A percentile compares a stretch with the other conserved stretches of the same genome.
These are phyloP conservation scores for Coemansia sp. DNA, from an alignment of 192 early-diverging fungal species.

Conservation along the genomic window DNA sequence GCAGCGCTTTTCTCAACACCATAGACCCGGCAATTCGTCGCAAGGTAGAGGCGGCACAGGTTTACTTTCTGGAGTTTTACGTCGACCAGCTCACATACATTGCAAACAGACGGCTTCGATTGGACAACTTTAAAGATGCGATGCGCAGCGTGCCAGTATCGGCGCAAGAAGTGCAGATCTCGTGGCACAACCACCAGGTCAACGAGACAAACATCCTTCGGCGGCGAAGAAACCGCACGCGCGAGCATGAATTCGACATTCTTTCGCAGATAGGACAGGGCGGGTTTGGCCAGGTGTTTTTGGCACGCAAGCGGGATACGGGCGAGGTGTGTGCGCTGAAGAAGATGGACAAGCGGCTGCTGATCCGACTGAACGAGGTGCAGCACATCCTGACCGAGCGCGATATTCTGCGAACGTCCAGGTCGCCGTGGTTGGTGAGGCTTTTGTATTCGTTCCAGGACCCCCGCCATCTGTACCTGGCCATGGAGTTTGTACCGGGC, in stretches of 20 bases:
- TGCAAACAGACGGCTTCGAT: slow-evolving; percentile 61
- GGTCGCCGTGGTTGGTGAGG: slow-evolving; percentile 82
- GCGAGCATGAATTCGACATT: slow-evolving; percentile 66
- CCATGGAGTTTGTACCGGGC: slow-evolving; percentile 69
- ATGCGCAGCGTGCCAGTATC: slow-evolving; percentile 45
- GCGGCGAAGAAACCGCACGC: slow-evolving; percentile 65
- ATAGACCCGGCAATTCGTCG: slow-evolving; percentile 51
- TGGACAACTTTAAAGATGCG: slow-evolving; percentile 57
- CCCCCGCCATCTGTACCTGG: slow-evolving; percentile 66
- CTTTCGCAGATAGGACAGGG: slow-evolving; percentile 77
- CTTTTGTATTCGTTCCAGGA: slow-evolving; percentile 90
- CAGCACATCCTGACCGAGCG: slow-evolving; percentile 74
- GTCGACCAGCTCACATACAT: slow-evolving; percentile 79
- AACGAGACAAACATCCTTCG: slow-evolving; percentile 65
- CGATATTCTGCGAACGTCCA: slow-evolving; percentile 68
- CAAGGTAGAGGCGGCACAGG: slow-evolving; percentile 49
- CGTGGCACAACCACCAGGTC: slow-evolving; percentile 37
- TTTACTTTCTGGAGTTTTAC: slow-evolving; percentile 81
- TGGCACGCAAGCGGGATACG: slow-evolving; percentile 69
- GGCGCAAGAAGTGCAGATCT: slow-evolving; percentile 40
- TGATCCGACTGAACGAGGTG: slow-evolving; percentile 67
- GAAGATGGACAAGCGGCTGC: slow-evolving; percentile 70
- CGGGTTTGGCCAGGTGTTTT: slow-evolving; percentile 76
- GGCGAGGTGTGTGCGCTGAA: slow-evolving; percentile 73
- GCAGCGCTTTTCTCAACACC: slow-evolving; percentile 50